phyloP scores from a whole-genome alignment of 78 protist genomes.

The slime mould (Dictyostelium discoideum) region dicty_2.7 NC_007088.5:5639501-5640000 shows the following conservation, averaged over 20 bases:
- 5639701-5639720: constrained; percentile 95
- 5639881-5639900: not conserved
- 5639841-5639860: no score
- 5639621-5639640: constrained; percentile 90
- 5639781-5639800: constrained; percentile 78
- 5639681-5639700: constrained; percentile 89
- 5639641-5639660: constrained; percentile 99
- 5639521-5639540: constrained; percentile 95
- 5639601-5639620: constrained; percentile 93
- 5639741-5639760: constrained; percentile 87
- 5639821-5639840: not conserved
- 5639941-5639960: constrained; percentile 25
- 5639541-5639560: constrained; percentile 97
- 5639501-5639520: constrained; percentile 97
- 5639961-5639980: constrained; percentile 55
- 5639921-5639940: constrained; percentile 14
- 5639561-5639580: constrained; percentile 99
- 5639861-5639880: no score
- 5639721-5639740: constrained; percentile 94
- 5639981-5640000: constrained; percentile 56
- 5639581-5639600: constrained; percentile 99
- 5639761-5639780: not conserved
- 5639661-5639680: constrained; percentile 96
- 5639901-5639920: not conserved
- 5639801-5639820: constrained; percentile 83